Conservation (phyloP, 2,329 filamentous ascomycete species). For the Aureobasidium lini region DNA sequence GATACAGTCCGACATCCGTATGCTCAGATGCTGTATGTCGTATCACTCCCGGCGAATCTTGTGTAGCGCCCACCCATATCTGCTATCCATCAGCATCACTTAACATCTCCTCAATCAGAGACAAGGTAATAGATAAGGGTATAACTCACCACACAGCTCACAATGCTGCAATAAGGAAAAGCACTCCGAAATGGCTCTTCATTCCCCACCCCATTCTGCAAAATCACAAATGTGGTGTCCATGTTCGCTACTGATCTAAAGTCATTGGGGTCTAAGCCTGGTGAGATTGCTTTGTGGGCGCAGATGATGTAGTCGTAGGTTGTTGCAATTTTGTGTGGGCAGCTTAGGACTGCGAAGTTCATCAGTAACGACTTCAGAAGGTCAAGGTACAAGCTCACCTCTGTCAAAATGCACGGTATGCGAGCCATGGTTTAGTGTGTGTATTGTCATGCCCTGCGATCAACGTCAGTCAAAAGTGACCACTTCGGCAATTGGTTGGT, state of each 20-base stretch:
- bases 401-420: constrained; percentile 20
- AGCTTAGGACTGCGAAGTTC: constrained; percentile 29
- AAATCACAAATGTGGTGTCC: constrained; percentile 49
- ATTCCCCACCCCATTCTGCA: constrained; percentile 58
- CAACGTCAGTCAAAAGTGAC: neutral
- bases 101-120: neutral
- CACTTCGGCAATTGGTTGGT: neutral
- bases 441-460: constrained; percentile 34
- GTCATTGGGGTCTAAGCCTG: constrained; percentile 29
- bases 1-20: constrained; percentile 49
- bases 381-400: neutral
- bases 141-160: constrained; percentile 42
- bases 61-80: constrained; percentile 48
- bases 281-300: constrained; percentile 38
- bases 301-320: constrained; percentile 43
- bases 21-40: constrained; percentile 47
- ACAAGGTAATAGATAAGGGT: neutral
- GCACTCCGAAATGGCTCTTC: constrained; percentile 46
- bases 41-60: constrained; percentile 43
- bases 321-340: constrained; percentile 24
- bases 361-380: neutral
- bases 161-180: constrained; percentile 46
- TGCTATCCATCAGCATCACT: neutral
- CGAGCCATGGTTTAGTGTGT: constrained; percentile 35
- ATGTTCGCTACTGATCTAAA: constrained; percentile 26